These are phyloP conservation scores for Bifiguratus adelaidae DNA, from an alignment of 192 early-diverging fungal genomes.

Conservation along the genomic window DNA sequence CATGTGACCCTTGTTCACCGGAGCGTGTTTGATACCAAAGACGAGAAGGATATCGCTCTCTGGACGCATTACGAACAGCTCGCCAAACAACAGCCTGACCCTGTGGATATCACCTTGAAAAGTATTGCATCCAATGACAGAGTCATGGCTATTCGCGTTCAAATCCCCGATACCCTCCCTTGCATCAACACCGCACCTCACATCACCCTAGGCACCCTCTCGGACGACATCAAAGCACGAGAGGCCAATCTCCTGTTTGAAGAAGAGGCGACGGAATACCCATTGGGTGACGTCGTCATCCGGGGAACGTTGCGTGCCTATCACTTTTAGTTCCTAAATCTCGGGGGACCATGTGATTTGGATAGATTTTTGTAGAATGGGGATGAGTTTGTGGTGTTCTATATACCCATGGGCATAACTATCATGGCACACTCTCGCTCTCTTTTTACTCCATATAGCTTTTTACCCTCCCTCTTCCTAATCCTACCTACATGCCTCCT, in stretches of 20 bases:
- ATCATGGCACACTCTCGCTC: too few species aligned
- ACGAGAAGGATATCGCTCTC: conserved; percentile 5
- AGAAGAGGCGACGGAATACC: too few species aligned
- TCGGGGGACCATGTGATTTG: too few species aligned
- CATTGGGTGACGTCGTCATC: too few species aligned
- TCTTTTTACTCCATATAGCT: too few species aligned
- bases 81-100: conserved; percentile 4
- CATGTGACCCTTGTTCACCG: conserved; percentile 50
- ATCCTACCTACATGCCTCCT: too few species aligned
- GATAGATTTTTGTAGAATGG: too few species aligned
- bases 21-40: conserved; percentile 7
- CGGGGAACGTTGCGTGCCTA: too few species aligned
- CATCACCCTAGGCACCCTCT: conserved; percentile 28
- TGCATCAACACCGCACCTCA: conserved; percentile 16
- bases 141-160: conserved; percentile 18
- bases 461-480: too few species aligned
- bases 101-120: conserved; percentile 21
- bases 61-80: conserved; percentile 6
- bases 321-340: too few species aligned
- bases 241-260: conserved; percentile 25
- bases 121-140: conserved; percentile 37
- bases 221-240: conserved; percentile 17
- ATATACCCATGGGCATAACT: too few species aligned
- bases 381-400: too few species aligned
- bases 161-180: background rate